These are phyloP conservation scores for Penicillium soppii DNA, from an alignment of 495 filamentous ascomycete species.

Conservation along the genomic window DNA sequence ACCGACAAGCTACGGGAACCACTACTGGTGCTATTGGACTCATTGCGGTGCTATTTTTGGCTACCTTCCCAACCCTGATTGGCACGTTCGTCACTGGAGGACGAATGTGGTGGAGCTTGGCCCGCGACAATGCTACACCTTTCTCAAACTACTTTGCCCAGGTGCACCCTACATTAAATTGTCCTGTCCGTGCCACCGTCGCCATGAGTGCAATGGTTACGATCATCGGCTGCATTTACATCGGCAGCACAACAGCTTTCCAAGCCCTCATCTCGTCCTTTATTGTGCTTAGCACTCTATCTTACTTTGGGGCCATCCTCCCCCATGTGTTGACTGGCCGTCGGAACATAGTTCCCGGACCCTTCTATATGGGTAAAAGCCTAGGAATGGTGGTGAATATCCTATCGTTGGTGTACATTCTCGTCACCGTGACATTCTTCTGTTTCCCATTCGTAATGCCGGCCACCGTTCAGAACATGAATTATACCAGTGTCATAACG, in stretches of 20 bases:
- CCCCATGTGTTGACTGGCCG: constrained; percentile 64
- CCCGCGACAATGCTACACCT: constrained; percentile 61
- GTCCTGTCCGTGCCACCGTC: constrained; percentile 59
- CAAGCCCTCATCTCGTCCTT: constrained; percentile 70
- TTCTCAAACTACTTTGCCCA: constrained; percentile 34
- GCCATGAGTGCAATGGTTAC: constrained; percentile 60
- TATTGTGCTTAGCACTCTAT: constrained; percentile 69
- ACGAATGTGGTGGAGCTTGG: constrained; percentile 74
- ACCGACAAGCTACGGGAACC: constrained; percentile 67
- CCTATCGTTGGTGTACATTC: constrained; percentile 58
- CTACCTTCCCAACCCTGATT: constrained; percentile 56
- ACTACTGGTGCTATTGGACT: constrained; percentile 59
- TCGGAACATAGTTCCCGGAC: constrained; percentile 61
- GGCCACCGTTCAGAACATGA: constrained; percentile 57
- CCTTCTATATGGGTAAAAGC: constrained; percentile 62
- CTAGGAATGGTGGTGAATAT: constrained; percentile 57
- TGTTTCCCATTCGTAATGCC: constrained; percentile 65
- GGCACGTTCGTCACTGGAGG: constrained; percentile 68
- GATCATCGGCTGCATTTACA: constrained; percentile 65
- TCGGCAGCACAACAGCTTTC: constrained; percentile 70
- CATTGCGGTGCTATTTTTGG: constrained; percentile 51
- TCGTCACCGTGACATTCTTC: constrained; percentile 66
- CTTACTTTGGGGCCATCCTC: constrained; percentile 69
- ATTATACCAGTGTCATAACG: constrained; percentile 64
- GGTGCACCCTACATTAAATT: constrained; percentile 44